Evolutionary conservation across 768 basidiomycete species (phyloP).

Genomic region (Tylopilus subfusipes): DNA sequence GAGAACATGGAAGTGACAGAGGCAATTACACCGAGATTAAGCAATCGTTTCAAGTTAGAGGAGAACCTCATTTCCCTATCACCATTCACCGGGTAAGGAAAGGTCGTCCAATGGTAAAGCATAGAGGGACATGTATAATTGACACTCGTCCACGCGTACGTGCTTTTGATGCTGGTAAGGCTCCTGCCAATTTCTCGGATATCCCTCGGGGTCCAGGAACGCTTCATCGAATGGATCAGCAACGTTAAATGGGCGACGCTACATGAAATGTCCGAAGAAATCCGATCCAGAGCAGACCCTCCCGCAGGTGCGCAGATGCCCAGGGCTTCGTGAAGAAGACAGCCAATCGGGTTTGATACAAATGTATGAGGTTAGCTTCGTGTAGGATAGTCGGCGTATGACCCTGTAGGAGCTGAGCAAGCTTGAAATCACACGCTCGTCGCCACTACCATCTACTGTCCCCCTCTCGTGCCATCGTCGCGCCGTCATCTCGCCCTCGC

Average conservation of each 20-base stretch:
- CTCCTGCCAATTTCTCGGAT: neutral
- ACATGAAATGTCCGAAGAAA: constrained; percentile 63
- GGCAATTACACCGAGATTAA: constrained; percentile 65
- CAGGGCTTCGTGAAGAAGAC: constrained; percentile 31
- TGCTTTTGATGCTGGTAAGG: constrained; percentile 66
- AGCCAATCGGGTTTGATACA: neutral
- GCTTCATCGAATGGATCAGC: constrained; percentile 74
- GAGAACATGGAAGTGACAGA: constrained; percentile 64
- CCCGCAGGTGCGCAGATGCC: constrained; percentile 55
- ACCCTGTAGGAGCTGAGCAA: neutral
- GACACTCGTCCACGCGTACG: constrained; percentile 66
- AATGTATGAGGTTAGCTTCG: neutral
- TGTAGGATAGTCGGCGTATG: constrained; percentile 6
- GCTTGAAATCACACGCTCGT: too few species aligned
- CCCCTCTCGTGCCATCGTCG: too few species aligned
- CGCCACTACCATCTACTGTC: too few species aligned
- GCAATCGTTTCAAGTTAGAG: constrained; percentile 65
- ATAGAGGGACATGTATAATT: neutral
- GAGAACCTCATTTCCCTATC: too few species aligned
- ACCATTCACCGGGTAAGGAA: neutral
- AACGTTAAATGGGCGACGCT: constrained; percentile 70
- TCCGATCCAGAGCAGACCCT: constrained; percentile 50
- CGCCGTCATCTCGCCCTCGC: too few species aligned
- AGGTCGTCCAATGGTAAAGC: neutral
- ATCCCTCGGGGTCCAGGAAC: constrained; percentile 40